phyloP scores from a whole-genome alignment of 139 green algal genomes.

The Protoeuglena noctilucae region DNA sequence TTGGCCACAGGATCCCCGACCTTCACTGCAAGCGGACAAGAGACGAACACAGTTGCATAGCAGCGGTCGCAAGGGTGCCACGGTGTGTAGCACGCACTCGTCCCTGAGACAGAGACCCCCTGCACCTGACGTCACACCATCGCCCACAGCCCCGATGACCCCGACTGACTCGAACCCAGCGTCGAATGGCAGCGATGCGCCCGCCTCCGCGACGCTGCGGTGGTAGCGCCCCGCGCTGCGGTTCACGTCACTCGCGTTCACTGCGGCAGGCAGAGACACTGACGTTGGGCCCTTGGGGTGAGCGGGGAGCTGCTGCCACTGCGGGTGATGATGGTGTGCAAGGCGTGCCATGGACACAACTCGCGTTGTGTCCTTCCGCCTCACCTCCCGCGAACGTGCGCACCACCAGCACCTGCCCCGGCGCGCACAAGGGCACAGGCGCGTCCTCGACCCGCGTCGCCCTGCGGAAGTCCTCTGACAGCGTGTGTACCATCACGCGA shows the following conservation, averaged over 20 bases:
- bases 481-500: not conserved
- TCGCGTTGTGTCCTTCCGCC: too few relatives aligned
- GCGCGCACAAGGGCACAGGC: not conserved
- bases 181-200: slow-evolving; percentile 45
- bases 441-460: slow-evolving; percentile 24
- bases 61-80: too few relatives aligned
- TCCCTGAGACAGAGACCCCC: too few relatives aligned
- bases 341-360: too few relatives aligned
- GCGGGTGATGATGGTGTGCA: too few relatives aligned
- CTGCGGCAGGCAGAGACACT: too few relatives aligned
- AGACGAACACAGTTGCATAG: not conserved
- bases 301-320: too few relatives aligned
- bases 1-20: slow-evolving; percentile 39
- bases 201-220: slow-evolving; percentile 18
- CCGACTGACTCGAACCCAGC: slow-evolving; percentile 60
- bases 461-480: slow-evolving; percentile 25
- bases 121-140: not conserved
- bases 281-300: too few relatives aligned
- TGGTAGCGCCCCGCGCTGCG: slow-evolving; percentile 51
- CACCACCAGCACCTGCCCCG: slow-evolving; percentile 37
- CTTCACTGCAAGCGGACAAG: slow-evolving; percentile 13
- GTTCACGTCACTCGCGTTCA: slow-evolving; percentile 76
- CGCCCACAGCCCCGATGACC: slow-evolving; percentile 34
- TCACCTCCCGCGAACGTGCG: slow-evolving; percentile 38
- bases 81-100: too few relatives aligned